Evolutionary conservation across 805 yeast genomes (phyloP), one percentile per base, ranked within the genome.

Genomic region (Sugiyamaella floridensis): DNA sequence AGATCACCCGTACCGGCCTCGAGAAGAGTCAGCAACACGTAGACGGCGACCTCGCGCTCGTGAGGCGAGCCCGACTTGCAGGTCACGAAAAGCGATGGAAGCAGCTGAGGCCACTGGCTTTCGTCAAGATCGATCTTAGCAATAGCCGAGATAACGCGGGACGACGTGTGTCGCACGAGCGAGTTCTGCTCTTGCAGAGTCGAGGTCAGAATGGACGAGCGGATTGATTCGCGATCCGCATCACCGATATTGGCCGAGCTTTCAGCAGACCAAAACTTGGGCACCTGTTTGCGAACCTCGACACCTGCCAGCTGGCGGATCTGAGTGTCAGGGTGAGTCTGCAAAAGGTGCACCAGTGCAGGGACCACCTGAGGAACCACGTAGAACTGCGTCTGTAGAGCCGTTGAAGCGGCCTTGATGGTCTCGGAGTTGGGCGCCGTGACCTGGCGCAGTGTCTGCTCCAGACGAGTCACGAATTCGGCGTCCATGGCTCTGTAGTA

Each of bases 291-390:
- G 72, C 96, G 82, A 42, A 90, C 89, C 73, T 93, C 99, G 57
- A 93, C 96, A 56, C 97, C 95, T n/a, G 97, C 95, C 56, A 93
- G 76, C 70, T 89, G 96, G 64, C 87, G 85, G 61, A 90, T 67
- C 63, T 86, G 86, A 58, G 79, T 84, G 62, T 83, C 83, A 42
- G 76, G 71, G 60, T 83, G 82, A 59, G 75, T 77, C 69, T 86
- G 89, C 64, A 89, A 76, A 55, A 93, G 80, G 63, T 87, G 93
- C 61, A 92, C 74, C 67, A 92, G 75, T 10, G 96, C 83, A 16
- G 96, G 93, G 55, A 92, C 76, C 16, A 92, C 79, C 60, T 78
- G 73, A 26, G 87, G 80, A 61, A 82, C 80, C 54, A 79, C 73
- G 72, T 86, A 89, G 68, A 84, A 83, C 49, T 86, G 89, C 58